These are phyloP conservation scores for Camellia lanceoleosa DNA, from an alignment of 148 eudicot genomes.

Conservation along the genomic window DNA sequence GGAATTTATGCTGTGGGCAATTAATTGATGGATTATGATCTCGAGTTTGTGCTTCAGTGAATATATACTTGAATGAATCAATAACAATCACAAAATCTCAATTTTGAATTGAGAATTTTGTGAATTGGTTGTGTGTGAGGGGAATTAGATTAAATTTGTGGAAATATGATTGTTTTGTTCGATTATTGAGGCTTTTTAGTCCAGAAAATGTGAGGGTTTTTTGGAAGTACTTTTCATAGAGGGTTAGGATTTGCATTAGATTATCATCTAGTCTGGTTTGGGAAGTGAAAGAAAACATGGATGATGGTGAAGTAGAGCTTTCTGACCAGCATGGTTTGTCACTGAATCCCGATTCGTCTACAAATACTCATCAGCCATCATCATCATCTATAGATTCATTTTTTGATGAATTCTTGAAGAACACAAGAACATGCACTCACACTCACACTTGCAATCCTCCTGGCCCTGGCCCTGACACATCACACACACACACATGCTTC, in stretches of 20 bases:
- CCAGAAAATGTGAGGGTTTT: not conserved
- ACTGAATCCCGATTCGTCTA: slow-evolving; percentile 31
- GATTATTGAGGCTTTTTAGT: not conserved
- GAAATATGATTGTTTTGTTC: not conserved
- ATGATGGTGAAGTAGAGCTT: slow-evolving; percentile 49
- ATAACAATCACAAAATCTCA: not conserved
- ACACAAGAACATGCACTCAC: slow-evolving; percentile 50
- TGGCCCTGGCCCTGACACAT: slow-evolving; percentile 54
- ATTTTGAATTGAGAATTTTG: not conserved
- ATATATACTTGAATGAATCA: slow-evolving; percentile 6
- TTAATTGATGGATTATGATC: slow-evolving; percentile 1
- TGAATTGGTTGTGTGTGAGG: not conserved
- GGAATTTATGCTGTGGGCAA: not conserved
- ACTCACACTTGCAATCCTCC: slow-evolving; percentile 66
- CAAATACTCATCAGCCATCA: slow-evolving; percentile 16
- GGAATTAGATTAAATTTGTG: not conserved
- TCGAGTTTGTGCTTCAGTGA: not conserved
- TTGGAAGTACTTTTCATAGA: not conserved
- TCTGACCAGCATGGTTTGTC: slow-evolving; percentile 25
- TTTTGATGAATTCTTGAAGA: slow-evolving; percentile 49
- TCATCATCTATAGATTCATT: slow-evolving; percentile 31
- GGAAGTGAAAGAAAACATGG: slow-evolving; percentile 24
- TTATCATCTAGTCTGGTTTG: not conserved
- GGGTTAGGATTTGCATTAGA: not conserved
- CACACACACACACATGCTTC: slow-evolving; percentile 63